Percentiles rank a stretch among this genome's conserved stretches.
phyloP scores from a whole-genome alignment of 768 basidiomycete genomes.

The Boletus huronensis region DNA sequence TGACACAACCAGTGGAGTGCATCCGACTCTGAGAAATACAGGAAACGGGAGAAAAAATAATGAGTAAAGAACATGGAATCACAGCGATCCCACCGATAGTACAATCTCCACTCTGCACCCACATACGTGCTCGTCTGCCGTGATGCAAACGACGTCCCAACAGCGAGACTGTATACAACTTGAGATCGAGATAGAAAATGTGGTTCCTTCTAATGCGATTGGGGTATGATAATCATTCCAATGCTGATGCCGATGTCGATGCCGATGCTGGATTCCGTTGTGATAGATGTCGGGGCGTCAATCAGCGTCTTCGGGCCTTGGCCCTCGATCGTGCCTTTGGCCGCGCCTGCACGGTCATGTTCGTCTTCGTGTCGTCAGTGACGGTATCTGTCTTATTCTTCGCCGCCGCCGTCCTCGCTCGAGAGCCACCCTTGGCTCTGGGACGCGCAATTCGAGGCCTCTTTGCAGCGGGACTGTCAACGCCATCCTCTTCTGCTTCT shows the following conservation, averaged over 20 bases:
- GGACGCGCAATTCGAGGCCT: constrained; percentile 17
- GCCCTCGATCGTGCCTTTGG: constrained; percentile 31
- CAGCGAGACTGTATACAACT: constrained; percentile 17
- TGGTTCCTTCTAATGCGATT: constrained; percentile 18
- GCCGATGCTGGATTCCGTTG: constrained; percentile 13
- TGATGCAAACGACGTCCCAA: constrained; percentile 2
- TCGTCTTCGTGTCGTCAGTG: constrained; percentile 16
- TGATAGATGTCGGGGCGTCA: constrained; percentile 7
- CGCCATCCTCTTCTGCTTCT: constrained; percentile 14
- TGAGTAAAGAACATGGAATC: constrained; percentile 5
- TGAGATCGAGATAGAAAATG: constrained; percentile 22
- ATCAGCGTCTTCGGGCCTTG: constrained; percentile 30
- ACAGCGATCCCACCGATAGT: constrained; percentile 12
- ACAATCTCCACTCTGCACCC: constrained; percentile 18
- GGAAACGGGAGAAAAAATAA: neutral
- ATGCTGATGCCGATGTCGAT: constrained; percentile 15
- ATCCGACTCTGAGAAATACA: constrained; percentile 20
- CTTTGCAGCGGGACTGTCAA: constrained; percentile 17
- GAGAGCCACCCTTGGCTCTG: constrained; percentile 24
- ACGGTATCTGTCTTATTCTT: constrained; percentile 16
- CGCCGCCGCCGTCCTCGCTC: constrained; percentile 10
- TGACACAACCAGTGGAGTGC: constrained; percentile 7
- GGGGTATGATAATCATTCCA: constrained; percentile 21
- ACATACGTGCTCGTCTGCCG: constrained; percentile 5
- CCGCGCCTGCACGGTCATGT: constrained; percentile 24